phyloP scores from a whole-genome alignment of 2,329 filamentous ascomycete species.

The Monosporascus sp. region DNA sequence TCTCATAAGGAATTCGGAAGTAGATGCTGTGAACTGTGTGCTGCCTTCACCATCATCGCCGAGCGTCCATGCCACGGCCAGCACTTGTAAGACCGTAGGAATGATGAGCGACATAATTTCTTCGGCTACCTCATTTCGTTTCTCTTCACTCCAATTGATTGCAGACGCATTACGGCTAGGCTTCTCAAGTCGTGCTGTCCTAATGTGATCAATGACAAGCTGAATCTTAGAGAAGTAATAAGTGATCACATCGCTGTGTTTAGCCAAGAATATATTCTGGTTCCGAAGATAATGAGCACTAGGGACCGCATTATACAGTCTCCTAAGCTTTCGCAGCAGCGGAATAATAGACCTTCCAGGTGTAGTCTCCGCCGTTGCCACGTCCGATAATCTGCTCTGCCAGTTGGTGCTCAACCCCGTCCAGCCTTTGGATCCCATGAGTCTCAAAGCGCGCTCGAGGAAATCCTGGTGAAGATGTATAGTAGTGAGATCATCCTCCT shows the following conservation, averaged over 20 bases:
- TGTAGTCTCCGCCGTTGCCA: conserved; percentile 8
- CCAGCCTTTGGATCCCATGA: conserved; percentile 11
- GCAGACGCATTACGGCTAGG: conserved; percentile 1
- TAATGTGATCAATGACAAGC: conserved; percentile 13
- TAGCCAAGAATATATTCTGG: conserved; percentile 20
- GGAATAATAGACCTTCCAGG: conserved; percentile 12
- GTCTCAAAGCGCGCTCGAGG: conserved; percentile 11
- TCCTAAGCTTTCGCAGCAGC: conserved; percentile 19
- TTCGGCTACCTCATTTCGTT: conserved; percentile 11
- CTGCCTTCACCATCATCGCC: conserved; percentile 13
- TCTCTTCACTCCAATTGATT: conserved; percentile 3
- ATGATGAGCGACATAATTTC: conserved; percentile 19
- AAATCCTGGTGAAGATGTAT: conserved; percentile 11
- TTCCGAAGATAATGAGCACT: conserved; percentile 12
- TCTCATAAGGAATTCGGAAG: conserved; percentile 17
- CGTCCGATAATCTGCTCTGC: conserved; percentile 10
- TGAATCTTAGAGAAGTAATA: conserved; percentile 20
- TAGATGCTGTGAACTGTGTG: conserved; percentile 17
- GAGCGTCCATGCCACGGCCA: conserved; percentile 19
- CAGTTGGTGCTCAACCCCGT: conserved; percentile 3
- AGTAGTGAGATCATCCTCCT: conserved; percentile 12
- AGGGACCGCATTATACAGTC: conserved; percentile 13
- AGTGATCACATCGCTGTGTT: conserved; percentile 15
- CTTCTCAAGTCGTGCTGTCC: conserved; percentile 8
- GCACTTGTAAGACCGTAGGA: conserved; percentile 19